A percentile compares a stretch with the other conserved stretches of the same genome.
These are phyloP conservation scores for Hymenoscyphus repandus DNA, from an alignment of 2,329 filamentous ascomycete species.

Conservation along the genomic window DNA sequence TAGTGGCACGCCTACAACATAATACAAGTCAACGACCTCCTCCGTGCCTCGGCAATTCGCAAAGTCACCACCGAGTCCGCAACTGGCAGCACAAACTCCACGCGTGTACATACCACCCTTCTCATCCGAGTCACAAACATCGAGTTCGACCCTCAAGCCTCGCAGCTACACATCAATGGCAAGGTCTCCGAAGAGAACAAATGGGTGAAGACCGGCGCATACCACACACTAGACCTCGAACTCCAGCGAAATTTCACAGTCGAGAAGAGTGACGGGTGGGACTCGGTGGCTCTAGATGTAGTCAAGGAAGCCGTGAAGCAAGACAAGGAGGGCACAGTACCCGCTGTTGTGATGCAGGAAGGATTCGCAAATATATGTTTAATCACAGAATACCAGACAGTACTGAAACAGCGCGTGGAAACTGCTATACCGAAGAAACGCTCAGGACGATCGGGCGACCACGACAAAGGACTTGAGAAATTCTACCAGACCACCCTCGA, in stretches of 20 bases:
- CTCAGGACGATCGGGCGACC: slow-evolving; percentile 52
- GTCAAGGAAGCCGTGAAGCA: slow-evolving; percentile 75
- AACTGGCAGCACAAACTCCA: slow-evolving; percentile 57
- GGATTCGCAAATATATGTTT: slow-evolving; percentile 77
- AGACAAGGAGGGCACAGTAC: slow-evolving; percentile 74
- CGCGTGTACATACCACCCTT: slow-evolving; percentile 59
- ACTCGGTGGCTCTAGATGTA: slow-evolving; percentile 76
- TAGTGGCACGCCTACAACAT: slow-evolving; percentile 74
- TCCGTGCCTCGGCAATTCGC: slow-evolving; percentile 62
- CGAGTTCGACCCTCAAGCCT: slow-evolving; percentile 65
- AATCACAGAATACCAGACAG: slow-evolving; percentile 74
- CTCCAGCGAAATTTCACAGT: slow-evolving; percentile 82
- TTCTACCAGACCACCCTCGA: slow-evolving; percentile 77
- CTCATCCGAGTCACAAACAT: slow-evolving; percentile 60
- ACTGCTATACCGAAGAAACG: slow-evolving; percentile 63
- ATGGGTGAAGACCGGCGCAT: slow-evolving; percentile 60
- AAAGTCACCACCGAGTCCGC: slow-evolving; percentile 54
- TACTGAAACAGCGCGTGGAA: slow-evolving; percentile 67
- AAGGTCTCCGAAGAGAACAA: slow-evolving; percentile 62
- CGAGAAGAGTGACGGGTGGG: slow-evolving; percentile 83
- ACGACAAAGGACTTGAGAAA: slow-evolving; percentile 64
- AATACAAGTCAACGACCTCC: slow-evolving; percentile 58
- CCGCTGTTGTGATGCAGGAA: slow-evolving; percentile 92
- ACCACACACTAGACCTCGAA: slow-evolving; percentile 77
- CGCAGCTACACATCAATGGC: slow-evolving; percentile 64